Base-by-base conservation (phyloP, 225 moss, liverwort and hornwort species). In the Takakia lepidozioides region DNA sequence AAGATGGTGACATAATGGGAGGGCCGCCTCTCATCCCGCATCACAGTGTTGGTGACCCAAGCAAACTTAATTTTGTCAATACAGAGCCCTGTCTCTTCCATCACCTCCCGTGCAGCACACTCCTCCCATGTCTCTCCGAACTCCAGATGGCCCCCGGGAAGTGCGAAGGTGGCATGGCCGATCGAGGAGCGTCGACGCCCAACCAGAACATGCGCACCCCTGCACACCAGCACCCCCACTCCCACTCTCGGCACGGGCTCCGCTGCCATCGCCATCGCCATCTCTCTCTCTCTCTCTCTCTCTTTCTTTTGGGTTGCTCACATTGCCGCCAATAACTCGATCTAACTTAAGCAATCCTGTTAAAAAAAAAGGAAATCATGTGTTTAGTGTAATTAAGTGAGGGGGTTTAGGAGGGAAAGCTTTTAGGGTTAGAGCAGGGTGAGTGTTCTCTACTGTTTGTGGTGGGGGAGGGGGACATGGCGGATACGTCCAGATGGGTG, bases 41-140 rank as follows among this genome's bases (percentile, higher is more conserved):
- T 70, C 26, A 91, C 81, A 0, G 74, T 73, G 75, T 91, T 91
- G 6, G 68, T 75, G 38, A 73, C 90, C 8, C 60, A 59, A 0
- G 72, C 73, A 8, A 86, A 84, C 46, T 58, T 56, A 20, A 91
- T 37, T 22, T 91, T 86, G 42, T 78, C 73, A 27, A 91, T 69
- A 8, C 50, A 41, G 2, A 91, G 68, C 42, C 90, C 90, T 1
- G 81, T 83, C 46, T 91, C 90, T 56, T 91, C 90, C 58, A 66
- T 72, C 49, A 91, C 84, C 61, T 91, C 90, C 57, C 90, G 60
- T n/a, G 66, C 86, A 7, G 90, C 86, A 39, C 90, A 91, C 18
- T 84, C 81, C 52, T 91, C 90, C 90, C 90, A 91, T 21, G 86
- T 70, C 59, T 91, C 90, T 59, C 90, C 90, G 58, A 91, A 86